Percentiles rank a stretch among this genome's conserved stretches.
phyloP scores from a whole-genome alignment of 208 protist genomes.

The Leishmania mexicana region DNA sequence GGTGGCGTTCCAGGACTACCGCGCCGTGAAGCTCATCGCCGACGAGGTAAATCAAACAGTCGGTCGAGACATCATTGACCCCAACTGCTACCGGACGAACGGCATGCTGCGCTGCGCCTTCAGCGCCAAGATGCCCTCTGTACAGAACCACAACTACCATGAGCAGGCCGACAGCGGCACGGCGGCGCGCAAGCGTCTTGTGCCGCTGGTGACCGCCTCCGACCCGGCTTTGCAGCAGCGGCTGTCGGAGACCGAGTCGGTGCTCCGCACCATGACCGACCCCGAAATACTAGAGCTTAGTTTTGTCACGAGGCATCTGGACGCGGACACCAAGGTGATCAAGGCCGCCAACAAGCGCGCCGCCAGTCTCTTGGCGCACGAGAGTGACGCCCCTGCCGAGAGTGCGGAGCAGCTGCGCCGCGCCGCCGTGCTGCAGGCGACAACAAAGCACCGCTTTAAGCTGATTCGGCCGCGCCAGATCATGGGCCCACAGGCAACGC shows the following conservation, averaged over 20 bases:
- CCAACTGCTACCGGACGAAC: slow-evolving; percentile 68
- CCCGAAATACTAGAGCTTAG: slow-evolving; percentile 71
- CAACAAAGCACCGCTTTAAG: slow-evolving; percentile 47
- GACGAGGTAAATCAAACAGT: slow-evolving; percentile 81
- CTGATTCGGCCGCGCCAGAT: slow-evolving; percentile 54
- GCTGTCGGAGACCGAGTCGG: slow-evolving; percentile 49
- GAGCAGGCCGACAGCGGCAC: slow-evolving; percentile 6
- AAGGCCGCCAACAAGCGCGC: slow-evolving; percentile 31
- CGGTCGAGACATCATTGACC: slow-evolving; percentile 64
- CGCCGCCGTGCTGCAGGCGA: slow-evolving; percentile 28
- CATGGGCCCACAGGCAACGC: slow-evolving; percentile 46
- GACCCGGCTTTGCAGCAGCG: slow-evolving; percentile 59
- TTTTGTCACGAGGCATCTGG: slow-evolving; percentile 64
- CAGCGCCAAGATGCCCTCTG: slow-evolving; percentile 56
- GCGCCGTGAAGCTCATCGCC: slow-evolving; percentile 71
- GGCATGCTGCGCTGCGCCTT: slow-evolving; percentile 86
- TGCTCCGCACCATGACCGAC: slow-evolving; percentile 60
- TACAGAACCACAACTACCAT: slow-evolving; percentile 27
- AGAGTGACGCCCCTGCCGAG: slow-evolving; percentile 11
- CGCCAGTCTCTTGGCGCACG: slow-evolving; percentile 3
- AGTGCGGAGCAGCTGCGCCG: slow-evolving; percentile 17
- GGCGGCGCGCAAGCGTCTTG: slow-evolving; percentile 34
- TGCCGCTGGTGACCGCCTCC: slow-evolving; percentile 46
- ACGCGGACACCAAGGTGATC: slow-evolving; percentile 27
- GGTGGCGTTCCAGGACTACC: slow-evolving; percentile 83